Base-by-base conservation (phyloP, 1,284 basidiomycete genomes). In the Tetrapyrgos nigripes region DNA sequence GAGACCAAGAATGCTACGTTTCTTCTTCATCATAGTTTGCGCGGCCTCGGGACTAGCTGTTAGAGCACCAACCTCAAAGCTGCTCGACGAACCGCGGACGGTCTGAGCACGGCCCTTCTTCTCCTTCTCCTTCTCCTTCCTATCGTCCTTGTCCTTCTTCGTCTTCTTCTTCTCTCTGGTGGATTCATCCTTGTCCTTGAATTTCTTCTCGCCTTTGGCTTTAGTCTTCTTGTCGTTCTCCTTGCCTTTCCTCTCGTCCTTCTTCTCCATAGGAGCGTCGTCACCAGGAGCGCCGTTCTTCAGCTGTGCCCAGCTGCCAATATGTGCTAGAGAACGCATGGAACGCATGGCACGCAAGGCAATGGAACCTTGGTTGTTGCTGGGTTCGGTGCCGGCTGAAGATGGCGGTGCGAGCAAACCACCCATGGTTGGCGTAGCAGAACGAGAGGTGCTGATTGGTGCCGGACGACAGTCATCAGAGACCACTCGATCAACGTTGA, bases 341-440 rank as follows among this genome's bases (percentile, higher is more conserved):
- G 86, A 88, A 44, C 86, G 80, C 76, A 93, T 92, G 2, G 91
- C 91, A 14, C 91, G 84, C 13, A 93, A 58, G 1, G 91, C 91
- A 53, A 93, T 88, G 0, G 89, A 91, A 62, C 28, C 50, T 58
- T 49, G 59, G 55, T 35, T 44, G 26, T 21, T 23, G 35, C 21
- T 24, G 14, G 65, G 66, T 10, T 62, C 66, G 14, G 56, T 51
- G 50, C 9, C 37, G 5, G 37, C 37, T 4, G 37, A 40, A 14
- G 55, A 53, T 19, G 55, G 46, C 35, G 64, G 56, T 10, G 53
- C 56, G 4, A 82, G 64, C 3, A 60, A 52, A 56, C 77, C 78
- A 24, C 71, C 75, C 11, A 73, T 50, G 0, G 76, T 76, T 26
- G 76, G 76, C 11, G 77, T 77, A 14, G 69, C 71, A 6, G 76